These are phyloP conservation scores for Globisporangium cederbergense DNA, from an alignment of 352 stramenopile genomes.

Conservation along the genomic window DNA sequence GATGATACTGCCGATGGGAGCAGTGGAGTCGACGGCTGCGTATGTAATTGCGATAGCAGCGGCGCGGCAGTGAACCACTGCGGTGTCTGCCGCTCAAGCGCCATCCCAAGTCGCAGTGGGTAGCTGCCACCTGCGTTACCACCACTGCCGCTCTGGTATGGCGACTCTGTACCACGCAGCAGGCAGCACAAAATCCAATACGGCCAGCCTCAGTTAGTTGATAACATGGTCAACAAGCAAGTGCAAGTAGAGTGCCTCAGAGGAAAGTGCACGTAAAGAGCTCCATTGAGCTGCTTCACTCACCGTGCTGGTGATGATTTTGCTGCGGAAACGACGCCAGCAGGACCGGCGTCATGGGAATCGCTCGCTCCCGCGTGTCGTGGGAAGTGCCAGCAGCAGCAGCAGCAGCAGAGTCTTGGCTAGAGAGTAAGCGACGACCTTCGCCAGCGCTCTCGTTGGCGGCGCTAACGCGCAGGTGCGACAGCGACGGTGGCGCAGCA, in stretches of 20 bases:
- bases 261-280: not conserved
- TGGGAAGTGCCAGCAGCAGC: not conserved
- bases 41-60: constrained; percentile 17
- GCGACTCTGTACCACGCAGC: not conserved
- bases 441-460: not conserved
- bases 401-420: not conserved
- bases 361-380: constrained; percentile 1
- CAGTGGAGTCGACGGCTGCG: not conserved
- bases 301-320: not conserved
- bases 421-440: not conserved
- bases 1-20: not conserved
- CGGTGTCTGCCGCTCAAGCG: constrained; percentile 6
- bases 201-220: not conserved
- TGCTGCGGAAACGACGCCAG: constrained; percentile 8
- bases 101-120: not conserved
- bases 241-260: no score
- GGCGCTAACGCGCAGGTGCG: constrained; percentile 2
- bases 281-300: not conserved
- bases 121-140: not conserved
- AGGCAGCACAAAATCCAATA: not conserved
- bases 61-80: constrained; percentile 19
- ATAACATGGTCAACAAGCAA: not conserved
- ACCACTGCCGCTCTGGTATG: not conserved
- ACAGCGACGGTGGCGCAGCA: not conserved
- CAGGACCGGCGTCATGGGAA: constrained; percentile 11